phyloP scores from a whole-genome alignment of 2,329 filamentous ascomycete genomes.

The Ophiostoma angusticollis region DNA sequence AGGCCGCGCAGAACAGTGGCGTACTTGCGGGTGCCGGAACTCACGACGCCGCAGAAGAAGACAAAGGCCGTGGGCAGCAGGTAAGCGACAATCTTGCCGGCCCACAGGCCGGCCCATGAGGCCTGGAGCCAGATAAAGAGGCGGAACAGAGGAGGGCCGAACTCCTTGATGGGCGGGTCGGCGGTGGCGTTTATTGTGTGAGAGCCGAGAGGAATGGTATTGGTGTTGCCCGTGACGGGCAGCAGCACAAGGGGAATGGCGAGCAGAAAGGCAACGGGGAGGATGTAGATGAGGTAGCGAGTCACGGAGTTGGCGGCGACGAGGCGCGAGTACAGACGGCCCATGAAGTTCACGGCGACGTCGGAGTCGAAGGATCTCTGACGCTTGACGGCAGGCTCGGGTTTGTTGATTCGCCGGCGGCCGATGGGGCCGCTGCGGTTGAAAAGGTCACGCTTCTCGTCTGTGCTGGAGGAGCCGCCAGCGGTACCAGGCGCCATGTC shows the following conservation, averaged over 20 bases:
- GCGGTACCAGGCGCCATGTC: constrained; percentile 16
- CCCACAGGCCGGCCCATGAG: constrained; percentile 55
- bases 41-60: constrained; percentile 57
- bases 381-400: constrained; percentile 24
- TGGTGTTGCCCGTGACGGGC: constrained; percentile 27
- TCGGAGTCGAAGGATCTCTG: constrained; percentile 35
- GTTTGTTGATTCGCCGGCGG: constrained; percentile 34
- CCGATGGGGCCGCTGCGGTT: constrained; percentile 27
- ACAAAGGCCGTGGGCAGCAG: constrained; percentile 50
- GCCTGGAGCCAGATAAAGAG: constrained; percentile 59
- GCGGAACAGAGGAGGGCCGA: constrained; percentile 40
- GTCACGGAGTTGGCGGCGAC: constrained; percentile 50
- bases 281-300: constrained; percentile 54
- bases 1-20: constrained; percentile 50
- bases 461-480: constrained; percentile 21
- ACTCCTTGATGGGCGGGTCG: constrained; percentile 13
- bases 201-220: constrained; percentile 17
- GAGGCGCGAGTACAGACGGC: constrained; percentile 51
- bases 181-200: constrained; percentile 16
- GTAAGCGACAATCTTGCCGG: constrained; percentile 51
- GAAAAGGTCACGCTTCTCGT: constrained; percentile 36
- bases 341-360: constrained; percentile 49
- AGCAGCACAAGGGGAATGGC: constrained; percentile 49
- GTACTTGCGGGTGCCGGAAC: constrained; percentile 58
- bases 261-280: constrained; percentile 49